These are phyloP conservation scores for Paxillus ammoniavirescens DNA, from an alignment of 768 basidiomycete genomes.

Conservation along the genomic window DNA sequence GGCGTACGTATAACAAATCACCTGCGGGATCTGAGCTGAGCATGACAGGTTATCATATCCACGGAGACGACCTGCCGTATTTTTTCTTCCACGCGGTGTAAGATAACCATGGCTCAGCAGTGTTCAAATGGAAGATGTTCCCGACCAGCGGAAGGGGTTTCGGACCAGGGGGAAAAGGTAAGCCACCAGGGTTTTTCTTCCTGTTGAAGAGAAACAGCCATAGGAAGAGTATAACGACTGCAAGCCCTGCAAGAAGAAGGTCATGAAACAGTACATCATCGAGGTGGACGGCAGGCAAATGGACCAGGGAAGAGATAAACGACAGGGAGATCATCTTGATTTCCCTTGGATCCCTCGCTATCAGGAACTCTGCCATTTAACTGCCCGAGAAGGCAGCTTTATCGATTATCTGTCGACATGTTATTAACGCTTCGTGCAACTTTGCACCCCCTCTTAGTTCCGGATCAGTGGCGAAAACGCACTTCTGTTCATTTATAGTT, in stretches of 20 bases:
- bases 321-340: slow-evolving; percentile 3
- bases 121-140: slow-evolving; percentile 26
- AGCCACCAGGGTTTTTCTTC: slow-evolving; percentile 1
- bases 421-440: too few species aligned
- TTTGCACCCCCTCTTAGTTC: too few species aligned
- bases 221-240: not conserved
- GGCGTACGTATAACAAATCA: slow-evolving; percentile 19
- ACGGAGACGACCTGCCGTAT: slow-evolving; percentile 24
- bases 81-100: slow-evolving; percentile 33
- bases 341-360: not conserved
- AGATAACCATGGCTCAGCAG: slow-evolving; percentile 31
- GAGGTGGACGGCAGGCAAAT: not conserved
- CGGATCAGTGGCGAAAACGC: too few species aligned
- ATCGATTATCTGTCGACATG: not conserved
- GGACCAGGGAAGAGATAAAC: slow-evolving; percentile 2
- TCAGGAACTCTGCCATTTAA: not conserved
- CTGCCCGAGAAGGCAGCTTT: not conserved
- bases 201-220: slow-evolving; percentile 4
- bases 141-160: slow-evolving; percentile 30
- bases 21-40: slow-evolving; percentile 13
- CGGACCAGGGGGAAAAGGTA: slow-evolving; percentile 31
- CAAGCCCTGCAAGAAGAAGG: not conserved
- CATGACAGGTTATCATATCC: not conserved
- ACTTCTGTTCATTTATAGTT: too few species aligned
- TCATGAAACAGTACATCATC: not conserved